Evolutionary conservation across 2,329 filamentous ascomycete species (phyloP).

Genomic region (Claviceps digitariae): DNA sequence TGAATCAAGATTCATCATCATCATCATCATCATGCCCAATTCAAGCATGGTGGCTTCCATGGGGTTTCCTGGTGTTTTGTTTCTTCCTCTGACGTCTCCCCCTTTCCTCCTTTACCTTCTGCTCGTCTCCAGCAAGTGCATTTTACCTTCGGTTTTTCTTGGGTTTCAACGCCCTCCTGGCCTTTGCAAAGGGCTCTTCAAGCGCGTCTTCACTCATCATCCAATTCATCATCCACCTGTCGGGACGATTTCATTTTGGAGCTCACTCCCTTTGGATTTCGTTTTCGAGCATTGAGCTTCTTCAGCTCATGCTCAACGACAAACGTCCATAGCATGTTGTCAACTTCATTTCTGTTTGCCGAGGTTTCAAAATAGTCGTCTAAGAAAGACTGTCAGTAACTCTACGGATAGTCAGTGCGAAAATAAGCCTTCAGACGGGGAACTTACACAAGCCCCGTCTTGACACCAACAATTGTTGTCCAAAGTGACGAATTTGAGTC

Average conservation of each 20-base stretch:
- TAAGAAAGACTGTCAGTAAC: neutral
- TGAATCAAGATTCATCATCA: conserved; percentile 5
- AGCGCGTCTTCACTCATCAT: conserved; percentile 12
- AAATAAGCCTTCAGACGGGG: neutral
- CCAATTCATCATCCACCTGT: conserved; percentile 10
- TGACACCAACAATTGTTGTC: conserved; percentile 19
- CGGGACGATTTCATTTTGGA: conserved; percentile 13
- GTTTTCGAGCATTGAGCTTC: conserved; percentile 23
- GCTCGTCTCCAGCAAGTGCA: neutral
- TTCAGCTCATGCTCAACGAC: conserved; percentile 27
- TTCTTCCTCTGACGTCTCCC: too few relatives aligned
- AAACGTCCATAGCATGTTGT: conserved; percentile 18
- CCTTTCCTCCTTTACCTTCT: neutral
- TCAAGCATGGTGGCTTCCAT: neutral
- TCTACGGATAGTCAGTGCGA: neutral
- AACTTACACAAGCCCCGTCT: conserved; percentile 24
- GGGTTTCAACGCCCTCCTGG: neutral
- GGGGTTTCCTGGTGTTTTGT: neutral
- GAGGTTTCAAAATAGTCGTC: conserved; percentile 15
- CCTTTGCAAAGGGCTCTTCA: neutral
- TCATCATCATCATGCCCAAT: conserved; percentile 2
- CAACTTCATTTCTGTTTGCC: neutral
- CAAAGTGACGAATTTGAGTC: conserved; percentile 13
- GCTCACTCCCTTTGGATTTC: conserved; percentile 13
- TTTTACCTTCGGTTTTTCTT: neutral